A percentile compares a stretch with the other conserved stretches of the same genome.
Conservation (phyloP, 2,329 filamentous ascomycete species). For the Emergomyces africanus region DNA sequence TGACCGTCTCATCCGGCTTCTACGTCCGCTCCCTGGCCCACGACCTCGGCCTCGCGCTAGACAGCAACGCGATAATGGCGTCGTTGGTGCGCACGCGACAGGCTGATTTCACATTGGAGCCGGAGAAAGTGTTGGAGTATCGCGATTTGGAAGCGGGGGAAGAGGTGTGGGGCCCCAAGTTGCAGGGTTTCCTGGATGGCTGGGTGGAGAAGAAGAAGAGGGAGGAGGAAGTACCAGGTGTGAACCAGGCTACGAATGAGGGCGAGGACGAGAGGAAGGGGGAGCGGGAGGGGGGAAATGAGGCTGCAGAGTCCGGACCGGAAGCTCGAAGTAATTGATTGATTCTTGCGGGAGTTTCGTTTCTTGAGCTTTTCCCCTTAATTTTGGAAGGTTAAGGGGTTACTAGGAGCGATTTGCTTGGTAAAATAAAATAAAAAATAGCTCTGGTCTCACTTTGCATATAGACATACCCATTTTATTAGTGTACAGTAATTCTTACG, state of each 20-base stretch:
- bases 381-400: not conserved
- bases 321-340: not conserved
- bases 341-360: not conserved
- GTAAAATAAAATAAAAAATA: not conserved
- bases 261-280: not conserved
- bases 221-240: conserved; percentile 7
- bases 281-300: not conserved
- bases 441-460: not conserved
- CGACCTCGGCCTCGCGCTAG: conserved; percentile 72
- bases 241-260: not conserved
- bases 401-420: not conserved
- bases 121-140: conserved; percentile 63
- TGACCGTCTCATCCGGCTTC: conserved; percentile 92
- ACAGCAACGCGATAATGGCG: conserved; percentile 75
- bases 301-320: not conserved
- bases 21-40: conserved; percentile 92
- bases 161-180: conserved; percentile 66
- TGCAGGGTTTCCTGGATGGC: conserved; percentile 45
- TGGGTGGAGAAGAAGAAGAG: conserved; percentile 36
- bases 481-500: not conserved
- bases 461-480: not conserved
- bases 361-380: not conserved
- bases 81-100: conserved; percentile 70
- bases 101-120: conserved; percentile 61
- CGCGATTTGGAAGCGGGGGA: conserved; percentile 64